These are phyloP conservation scores for Auriculariales sp. DNA, from an alignment of 768 basidiomycete species.

Conservation along the genomic window DNA sequence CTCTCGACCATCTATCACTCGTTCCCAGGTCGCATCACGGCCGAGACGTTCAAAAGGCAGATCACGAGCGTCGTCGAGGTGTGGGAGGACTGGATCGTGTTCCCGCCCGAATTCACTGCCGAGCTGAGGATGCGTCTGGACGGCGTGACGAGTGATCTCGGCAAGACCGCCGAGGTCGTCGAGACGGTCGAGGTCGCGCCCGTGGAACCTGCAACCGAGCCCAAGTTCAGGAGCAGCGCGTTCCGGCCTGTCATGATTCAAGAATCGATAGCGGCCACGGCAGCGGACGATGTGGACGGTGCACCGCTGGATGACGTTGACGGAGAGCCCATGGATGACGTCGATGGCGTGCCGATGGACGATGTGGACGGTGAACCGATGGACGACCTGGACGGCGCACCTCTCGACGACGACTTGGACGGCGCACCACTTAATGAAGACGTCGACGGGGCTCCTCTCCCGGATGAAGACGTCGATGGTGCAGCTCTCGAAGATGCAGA, in stretches of 20 bases:
- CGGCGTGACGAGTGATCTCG: constrained; percentile 24
- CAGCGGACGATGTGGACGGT: constrained; percentile 17
- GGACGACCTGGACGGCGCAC: constrained; percentile 34
- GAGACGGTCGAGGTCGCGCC: constrained; percentile 15
- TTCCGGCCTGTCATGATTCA: constrained; percentile 62
- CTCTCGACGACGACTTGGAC: constrained; percentile 8
- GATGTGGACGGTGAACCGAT: constrained; percentile 26
- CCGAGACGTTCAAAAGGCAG: constrained; percentile 90
- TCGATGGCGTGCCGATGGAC: constrained; percentile 15
- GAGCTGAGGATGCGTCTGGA: constrained; percentile 65
- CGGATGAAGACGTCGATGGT: constrained; percentile 19
- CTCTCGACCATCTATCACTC: constrained; percentile 87
- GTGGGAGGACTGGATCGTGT: constrained; percentile 99
- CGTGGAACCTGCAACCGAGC: constrained; percentile 21
- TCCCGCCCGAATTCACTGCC: constrained; percentile 71
- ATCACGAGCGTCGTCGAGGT: constrained; percentile 81
- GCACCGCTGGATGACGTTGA: too few relatives aligned
- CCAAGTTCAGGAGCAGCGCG: constrained; percentile 63
- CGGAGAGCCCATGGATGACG: constrained; percentile 26
- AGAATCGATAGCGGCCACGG: constrained; percentile 10
- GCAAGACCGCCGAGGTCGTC: constrained; percentile 17
- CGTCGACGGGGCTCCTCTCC: not conserved
- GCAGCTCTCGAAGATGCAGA: constrained; percentile 20
- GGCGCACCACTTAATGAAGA: constrained; percentile 5
- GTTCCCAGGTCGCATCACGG: constrained; percentile 90